Evolutionary conservation across 345 rosid genomes (phyloP), one percentile per base, ranked within the genome.

Genomic region (Erodium maritimum): DNA sequence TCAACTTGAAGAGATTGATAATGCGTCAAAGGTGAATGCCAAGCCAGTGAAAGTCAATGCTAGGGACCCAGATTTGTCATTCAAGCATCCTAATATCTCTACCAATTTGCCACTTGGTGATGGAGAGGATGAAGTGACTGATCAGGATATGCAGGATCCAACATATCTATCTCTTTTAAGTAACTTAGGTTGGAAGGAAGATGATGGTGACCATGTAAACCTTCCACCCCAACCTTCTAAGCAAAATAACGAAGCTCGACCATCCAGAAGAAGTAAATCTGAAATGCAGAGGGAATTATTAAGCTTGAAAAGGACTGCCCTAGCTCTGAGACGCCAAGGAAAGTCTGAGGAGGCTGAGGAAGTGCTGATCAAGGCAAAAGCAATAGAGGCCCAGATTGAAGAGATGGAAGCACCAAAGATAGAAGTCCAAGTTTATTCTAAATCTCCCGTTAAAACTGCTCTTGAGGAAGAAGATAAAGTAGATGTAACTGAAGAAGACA

Each of bases 211-310:
- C 57, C 62, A 24, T 24, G 61, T 60, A 64, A 58, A 60, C 2
- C n/a, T 53, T 56, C 65, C 63, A 50, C 69, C 60, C 34, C 63
- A 42, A 52, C 45, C 66, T 29, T 59, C 77, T 56, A 62, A 66
- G 57, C 56, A 56, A 66, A 59, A 52, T 63, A 54, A 66, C 17
- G 37, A 21, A 1, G 50, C 20, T 34, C 50, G 20, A 19, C 58
- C 18, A 29, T 50, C 58, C 58, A 70, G 82, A 52, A 82, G 77
- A 76, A 88, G 78, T 63, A 86, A 84, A 67, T 79, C 77, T 64
- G 90, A 86, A 67, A 69, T 86, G 24, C 98, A 91, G 79, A 71
- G 96, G 75, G 98, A 86, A 64, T 80, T 91, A 56, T 75, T 91
- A 66, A 82, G 76, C 63, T 64, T 88, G 69, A 88, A 91, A 71